Conservation (phyloP, 441 rosid genomes). For the Dalechampia spathulata region DNA sequence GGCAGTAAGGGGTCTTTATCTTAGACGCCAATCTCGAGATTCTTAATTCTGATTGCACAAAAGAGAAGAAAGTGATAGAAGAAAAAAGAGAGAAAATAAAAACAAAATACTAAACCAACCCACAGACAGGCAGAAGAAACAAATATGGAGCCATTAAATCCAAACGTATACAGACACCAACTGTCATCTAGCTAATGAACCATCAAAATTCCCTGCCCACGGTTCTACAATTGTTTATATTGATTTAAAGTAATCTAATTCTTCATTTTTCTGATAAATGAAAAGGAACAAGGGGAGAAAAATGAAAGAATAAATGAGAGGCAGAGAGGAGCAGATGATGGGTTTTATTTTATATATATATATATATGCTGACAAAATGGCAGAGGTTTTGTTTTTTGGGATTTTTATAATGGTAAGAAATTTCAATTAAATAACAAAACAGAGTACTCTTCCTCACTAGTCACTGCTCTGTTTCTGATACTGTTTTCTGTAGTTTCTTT, state of each 20-base stretch:
- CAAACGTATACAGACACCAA: constrained; percentile 13
- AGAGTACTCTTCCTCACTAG: too few species aligned
- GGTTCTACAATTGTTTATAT: constrained; percentile 2
- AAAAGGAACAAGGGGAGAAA: background rate
- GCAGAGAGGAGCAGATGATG: constrained; percentile 13
- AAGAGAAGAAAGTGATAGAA: background rate
- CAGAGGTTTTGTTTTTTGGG: constrained; percentile 8
- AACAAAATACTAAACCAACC: constrained; percentile 16
- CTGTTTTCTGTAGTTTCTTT: too few species aligned
- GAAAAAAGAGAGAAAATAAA: background rate
- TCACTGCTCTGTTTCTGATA: too few species aligned
- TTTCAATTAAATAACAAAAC: too few species aligned
- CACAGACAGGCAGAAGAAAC: constrained; percentile 8
- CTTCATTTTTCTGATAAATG: background rate
- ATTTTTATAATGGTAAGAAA: too few species aligned
- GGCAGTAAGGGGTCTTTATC: constrained; percentile 30
- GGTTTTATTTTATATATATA: constrained; percentile 7
- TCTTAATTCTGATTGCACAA: background rate
- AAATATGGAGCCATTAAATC: background rate
- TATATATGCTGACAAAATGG: constrained; percentile 14
- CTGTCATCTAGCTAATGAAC: constrained; percentile 10
- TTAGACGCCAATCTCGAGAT: constrained; percentile 54
- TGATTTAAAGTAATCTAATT: background rate
- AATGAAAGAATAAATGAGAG: constrained; percentile 18
- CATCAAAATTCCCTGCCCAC: constrained; percentile 19